Evolutionary conservation across 2,329 filamentous ascomycete species (phyloP).

Genomic region (Pseudogymnoascus sp.): DNA sequence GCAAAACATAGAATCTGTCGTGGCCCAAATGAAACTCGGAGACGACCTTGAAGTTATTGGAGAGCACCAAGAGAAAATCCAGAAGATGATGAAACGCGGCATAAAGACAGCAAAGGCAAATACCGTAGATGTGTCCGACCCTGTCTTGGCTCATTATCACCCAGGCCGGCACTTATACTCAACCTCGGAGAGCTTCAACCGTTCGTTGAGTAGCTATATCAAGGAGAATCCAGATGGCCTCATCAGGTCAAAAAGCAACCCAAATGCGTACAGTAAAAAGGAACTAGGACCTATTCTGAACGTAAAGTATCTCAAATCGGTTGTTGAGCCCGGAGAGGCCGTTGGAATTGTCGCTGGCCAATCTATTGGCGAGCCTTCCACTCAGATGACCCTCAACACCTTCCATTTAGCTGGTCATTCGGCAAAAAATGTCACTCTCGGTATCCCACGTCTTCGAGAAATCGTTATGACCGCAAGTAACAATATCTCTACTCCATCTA

Average conservation of each 20-base stretch:
- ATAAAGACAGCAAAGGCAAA: slow-evolving; percentile 61
- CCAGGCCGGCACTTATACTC: slow-evolving; percentile 75
- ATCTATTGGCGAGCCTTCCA: slow-evolving; percentile 93
- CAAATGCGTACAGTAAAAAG: slow-evolving; percentile 33
- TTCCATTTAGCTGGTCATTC: slow-evolving; percentile 99
- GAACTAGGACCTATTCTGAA: slow-evolving; percentile 66
- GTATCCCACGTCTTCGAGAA: slow-evolving; percentile 94
- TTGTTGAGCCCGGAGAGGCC: slow-evolving; percentile 91
- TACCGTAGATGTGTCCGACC: slow-evolving; percentile 53
- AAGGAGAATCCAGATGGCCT: slow-evolving; percentile 65
- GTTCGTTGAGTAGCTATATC: slow-evolving; percentile 65
- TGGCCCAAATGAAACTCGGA: slow-evolving; percentile 65
- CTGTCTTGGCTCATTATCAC: slow-evolving; percentile 63
- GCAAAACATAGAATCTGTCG: slow-evolving; percentile 74
- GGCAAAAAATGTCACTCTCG: slow-evolving; percentile 95
- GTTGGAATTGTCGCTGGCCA: slow-evolving; percentile 96
- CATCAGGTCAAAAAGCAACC: slow-evolving; percentile 42
- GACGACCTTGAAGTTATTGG: slow-evolving; percentile 56
- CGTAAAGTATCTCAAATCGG: slow-evolving; percentile 84
- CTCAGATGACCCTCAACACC: slow-evolving; percentile 98
- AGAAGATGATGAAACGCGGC: slow-evolving; percentile 68
- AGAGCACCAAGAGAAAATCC: slow-evolving; percentile 54
- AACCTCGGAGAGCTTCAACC: slow-evolving; percentile 81
- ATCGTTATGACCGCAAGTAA: slow-evolving; percentile 96
- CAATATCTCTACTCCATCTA: slow-evolving; percentile 81